Evolutionary conservation across 2,329 filamentous ascomycete species (phyloP), one percentile per base, ranked within the genome.

Genomic region (Tolypocladium inflatum): DNA sequence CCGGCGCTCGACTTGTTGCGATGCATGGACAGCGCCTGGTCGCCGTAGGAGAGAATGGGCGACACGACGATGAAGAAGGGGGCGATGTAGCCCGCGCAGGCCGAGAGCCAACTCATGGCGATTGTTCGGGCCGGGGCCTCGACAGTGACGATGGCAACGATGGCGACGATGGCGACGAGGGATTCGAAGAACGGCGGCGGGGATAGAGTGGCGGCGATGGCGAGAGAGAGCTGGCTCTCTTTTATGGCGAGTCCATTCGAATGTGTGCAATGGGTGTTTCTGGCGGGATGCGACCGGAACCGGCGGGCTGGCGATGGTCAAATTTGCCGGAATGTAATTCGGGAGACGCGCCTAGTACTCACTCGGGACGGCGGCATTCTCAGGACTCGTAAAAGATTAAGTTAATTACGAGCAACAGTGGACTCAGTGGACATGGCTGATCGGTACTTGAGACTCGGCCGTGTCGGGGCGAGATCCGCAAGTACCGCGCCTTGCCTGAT

Each of bases 21-120:
- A 66, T 86, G 80, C 80, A 89, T 89, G 41, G 85, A 80, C 53
- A 84, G 67, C 33, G 81, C 83, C 74, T 87, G 84, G 73, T 88
- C 85, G 66, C 79, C 79, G 70, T 87, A 88, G 57, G 84, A 86
- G 45, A 86, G 73, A 52, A 88, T 75, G 21, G 84, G 85, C 64
- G 84, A 87, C 63, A 83, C 63, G 64, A 86, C 76, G 61, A 88
- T 78, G 68, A 87, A 87, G 57, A 85, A 70, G 26, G 85, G 85
- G 69, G 84, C 83, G 61, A 83, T 70, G 66, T 79, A 79, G 74
- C 79, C 80, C 68, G 81, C 77, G 60, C 84, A 63, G 52, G 74
- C 68, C 54, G 75, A 74, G 58, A 83, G 65, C 72, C 77, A 79
- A 55, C 64, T 63, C 69, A 72, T 71, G 73, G 70, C 42, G 73